Evolutionary conservation across 768 basidiomycete species (phyloP).

Genomic region (Chalciporus sphaerocephalus): DNA sequence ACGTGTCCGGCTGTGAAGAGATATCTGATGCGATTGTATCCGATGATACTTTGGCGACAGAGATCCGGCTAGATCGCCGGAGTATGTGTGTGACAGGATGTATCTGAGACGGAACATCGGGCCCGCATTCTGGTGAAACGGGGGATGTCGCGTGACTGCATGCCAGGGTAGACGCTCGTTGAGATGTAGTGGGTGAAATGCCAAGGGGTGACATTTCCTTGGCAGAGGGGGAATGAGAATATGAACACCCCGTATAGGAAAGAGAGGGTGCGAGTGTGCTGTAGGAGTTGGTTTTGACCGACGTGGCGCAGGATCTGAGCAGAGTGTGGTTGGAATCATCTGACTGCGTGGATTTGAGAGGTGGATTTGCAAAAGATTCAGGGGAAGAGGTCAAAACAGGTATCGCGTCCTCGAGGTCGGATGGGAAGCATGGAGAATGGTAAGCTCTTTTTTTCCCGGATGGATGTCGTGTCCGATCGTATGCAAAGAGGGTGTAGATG

Average conservation of each 20-base stretch:
- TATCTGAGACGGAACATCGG: constrained; percentile 12
- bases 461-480: constrained; percentile 19
- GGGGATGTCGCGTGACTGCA: constrained; percentile 1
- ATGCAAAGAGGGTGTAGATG: constrained; percentile 14
- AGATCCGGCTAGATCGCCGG: constrained; percentile 22
- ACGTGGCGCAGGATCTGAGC: constrained; percentile 20
- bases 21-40: constrained; percentile 4
- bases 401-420: constrained; percentile 20
- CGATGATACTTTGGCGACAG: constrained; percentile 4
- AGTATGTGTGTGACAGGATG: constrained; percentile 19
- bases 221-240: constrained; percentile 16
- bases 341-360: constrained; percentile 12
- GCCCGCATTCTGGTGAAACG: neutral
- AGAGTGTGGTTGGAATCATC: constrained; percentile 18
- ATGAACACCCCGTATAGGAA: constrained; percentile 23
- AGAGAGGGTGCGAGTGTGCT: constrained; percentile 26
- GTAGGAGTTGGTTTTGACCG: constrained; percentile 25
- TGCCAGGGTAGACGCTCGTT: constrained; percentile 8
- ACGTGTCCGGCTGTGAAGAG: constrained; percentile 5
- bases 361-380: constrained; percentile 11
- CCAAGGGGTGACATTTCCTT: constrained; percentile 9
- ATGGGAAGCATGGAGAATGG: constrained; percentile 15
- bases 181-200: constrained; percentile 19
- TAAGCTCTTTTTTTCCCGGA: constrained; percentile 3
- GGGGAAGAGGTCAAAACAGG: constrained; percentile 16